Base-by-base conservation (phyloP, 2,329 filamentous ascomycete species). In the Stemphylium lycopersici region DNA sequence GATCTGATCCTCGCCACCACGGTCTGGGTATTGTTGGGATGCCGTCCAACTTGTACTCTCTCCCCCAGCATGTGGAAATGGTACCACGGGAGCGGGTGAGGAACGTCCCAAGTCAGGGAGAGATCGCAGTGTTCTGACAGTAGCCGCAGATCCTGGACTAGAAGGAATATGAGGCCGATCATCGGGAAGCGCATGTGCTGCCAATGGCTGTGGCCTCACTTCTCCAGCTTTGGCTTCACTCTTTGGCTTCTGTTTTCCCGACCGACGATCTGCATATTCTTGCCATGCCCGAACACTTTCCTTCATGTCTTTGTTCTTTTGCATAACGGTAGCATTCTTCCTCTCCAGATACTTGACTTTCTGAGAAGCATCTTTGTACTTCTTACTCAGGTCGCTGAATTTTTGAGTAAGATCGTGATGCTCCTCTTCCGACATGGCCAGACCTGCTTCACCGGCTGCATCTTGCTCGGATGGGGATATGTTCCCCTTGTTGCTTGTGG, bases 261-360 rank as follows among this genome's bases (percentile, higher is more conserved):
- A 56, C 24, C 73, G 64, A 10, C 66, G 70, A 46, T 75, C 71
- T 38, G 61, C 65, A 39, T 74, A 76, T 18, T 69, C 63, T 52
- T 74, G 71, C 75, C 75, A 77, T 24, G 69, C 69, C 37, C 66
- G 70, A 6, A 75, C 72, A 31, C 58, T 74, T 12, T 75, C 66
- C 48, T 79, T 79, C 65, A 77, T 76, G 2, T 75, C 67, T 39
- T 65, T 69, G 47, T 76, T 73, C 48, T 74, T 72, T 39, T 69
- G 59, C 68, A 67, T 75, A 40, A 70, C 74, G 34, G 49, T 56
- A 2, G 48, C 58, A 33, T 72, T 74, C 56, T 73, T 73, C 48
- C 62, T 70, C 36, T 74, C 66, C 7, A 69, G 54, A 41, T 75
- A 75, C 50, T 65, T 71, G 3, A 68, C 53, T 43, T 65, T 65